Evolutionary conservation across 1,284 basidiomycete genomes (phyloP).

Genomic region (Sanguinoderma infundibulare): DNA sequence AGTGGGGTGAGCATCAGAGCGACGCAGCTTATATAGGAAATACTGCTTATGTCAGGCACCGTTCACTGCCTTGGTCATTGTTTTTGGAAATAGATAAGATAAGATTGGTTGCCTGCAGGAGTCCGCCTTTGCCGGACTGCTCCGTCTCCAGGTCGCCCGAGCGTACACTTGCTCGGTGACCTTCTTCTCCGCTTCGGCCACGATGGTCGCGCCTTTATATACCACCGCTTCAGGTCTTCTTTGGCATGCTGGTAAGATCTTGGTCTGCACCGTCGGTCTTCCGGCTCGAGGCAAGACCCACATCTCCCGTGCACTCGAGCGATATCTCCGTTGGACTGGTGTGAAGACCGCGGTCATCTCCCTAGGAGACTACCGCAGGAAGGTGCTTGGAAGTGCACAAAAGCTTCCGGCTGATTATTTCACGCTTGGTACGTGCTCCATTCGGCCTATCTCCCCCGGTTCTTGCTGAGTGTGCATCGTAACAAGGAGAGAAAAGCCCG

Average conservation of each 20-base stretch:
- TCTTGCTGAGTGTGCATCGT: constrained; percentile 21
- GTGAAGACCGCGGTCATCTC: constrained; percentile 96
- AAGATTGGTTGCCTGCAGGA: neutral
- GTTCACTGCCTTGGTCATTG: neutral
- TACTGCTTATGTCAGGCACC: constrained; percentile 10
- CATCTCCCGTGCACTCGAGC: constrained; percentile 92
- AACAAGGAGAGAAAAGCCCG: constrained; percentile 68
- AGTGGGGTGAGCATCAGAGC: neutral
- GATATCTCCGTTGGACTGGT: constrained; percentile 97
- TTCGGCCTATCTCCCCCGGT: neutral
- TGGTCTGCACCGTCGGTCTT: constrained; percentile 90
- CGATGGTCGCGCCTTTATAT: constrained; percentile 88
- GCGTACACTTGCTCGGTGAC: neutral
- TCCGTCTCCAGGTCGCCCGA: no score
- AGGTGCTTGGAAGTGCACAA: constrained; percentile 87
- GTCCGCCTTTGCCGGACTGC: no score
- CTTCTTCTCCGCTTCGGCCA: constrained; percentile 2
- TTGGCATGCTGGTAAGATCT: constrained; percentile 94
- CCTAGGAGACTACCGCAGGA: constrained; percentile 92
- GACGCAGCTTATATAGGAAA: neutral
- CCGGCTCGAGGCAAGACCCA: constrained; percentile 97
- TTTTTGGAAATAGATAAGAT: constrained; percentile 9
- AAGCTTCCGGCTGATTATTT: constrained; percentile 94
- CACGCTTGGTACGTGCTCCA: constrained; percentile 63
- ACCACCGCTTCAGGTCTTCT: constrained; percentile 84